Percentiles rank a stretch among this genome's conserved stretches.
Evolutionary conservation across 2,329 filamentous ascomycete genomes (phyloP).

Genomic region (Monosporascus cannonballus): DNA sequence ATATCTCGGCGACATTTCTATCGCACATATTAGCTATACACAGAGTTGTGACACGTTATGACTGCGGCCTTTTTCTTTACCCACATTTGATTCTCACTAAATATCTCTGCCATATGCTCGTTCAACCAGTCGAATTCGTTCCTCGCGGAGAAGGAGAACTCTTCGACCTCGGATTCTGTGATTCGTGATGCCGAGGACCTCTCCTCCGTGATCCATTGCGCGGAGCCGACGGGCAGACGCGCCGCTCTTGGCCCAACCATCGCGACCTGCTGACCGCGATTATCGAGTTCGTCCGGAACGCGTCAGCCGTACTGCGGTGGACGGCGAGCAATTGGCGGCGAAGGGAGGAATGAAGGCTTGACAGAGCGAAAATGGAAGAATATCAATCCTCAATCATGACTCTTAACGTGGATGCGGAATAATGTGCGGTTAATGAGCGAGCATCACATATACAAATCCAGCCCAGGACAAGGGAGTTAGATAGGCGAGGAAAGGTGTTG

Average conservation of each 20-base stretch:
- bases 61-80: slow-evolving; percentile 26
- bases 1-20: slow-evolving; percentile 90
- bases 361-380: not conserved
- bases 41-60: not conserved
- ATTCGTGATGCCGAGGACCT: slow-evolving; percentile 71
- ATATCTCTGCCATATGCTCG: slow-evolving; percentile 95
- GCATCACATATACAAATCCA: not conserved
- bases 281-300: slow-evolving; percentile 8
- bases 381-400: not conserved
- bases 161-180: slow-evolving; percentile 76
- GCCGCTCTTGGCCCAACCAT: slow-evolving; percentile 31
- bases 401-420: not conserved
- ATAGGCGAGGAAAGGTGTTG: not conserved
- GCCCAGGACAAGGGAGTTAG: not conserved
- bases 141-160: slow-evolving; percentile 84
- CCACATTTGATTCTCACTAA: slow-evolving; percentile 80
- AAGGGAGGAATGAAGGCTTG: slow-evolving; percentile 1
- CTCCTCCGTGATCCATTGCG: slow-evolving; percentile 81
- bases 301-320: slow-evolving; percentile 11
- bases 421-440: not conserved
- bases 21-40: slow-evolving; percentile 19
- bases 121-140: slow-evolving; percentile 98
- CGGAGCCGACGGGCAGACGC: slow-evolving; percentile 69
- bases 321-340: slow-evolving; percentile 10
- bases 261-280: slow-evolving; percentile 6